Evolutionary conservation across 2,329 filamentous ascomycete genomes (phyloP), one percentile per base, ranked within the genome.

Genomic region (Aspergillus tanneri): DNA sequence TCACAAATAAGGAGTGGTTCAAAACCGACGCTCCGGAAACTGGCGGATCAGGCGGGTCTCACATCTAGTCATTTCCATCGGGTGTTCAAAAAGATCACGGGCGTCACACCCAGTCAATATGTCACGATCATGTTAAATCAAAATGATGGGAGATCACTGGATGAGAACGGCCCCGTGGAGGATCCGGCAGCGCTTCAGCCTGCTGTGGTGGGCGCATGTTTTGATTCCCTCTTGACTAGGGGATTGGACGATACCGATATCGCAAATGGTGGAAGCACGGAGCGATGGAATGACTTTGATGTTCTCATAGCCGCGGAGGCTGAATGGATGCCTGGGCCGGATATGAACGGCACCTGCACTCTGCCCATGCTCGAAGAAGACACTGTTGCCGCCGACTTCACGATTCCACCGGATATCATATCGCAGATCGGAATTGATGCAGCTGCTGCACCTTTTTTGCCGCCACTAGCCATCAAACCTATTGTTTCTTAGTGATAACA

Each of bases 61-160:
- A 78, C 77, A 14, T 68, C 76, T 19, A 72, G 77, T 52, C 77
- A 81, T 61, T 77, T 81, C 52, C 77, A 79, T 60, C 75, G 77
- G 21, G 72, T 79, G 25, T 81, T 81, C 58, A 81, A 79, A 60
- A 74, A 74, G 47, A 69, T 70, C 12, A 72, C 69, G 41, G 77
- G 78, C 22, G 56, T 77, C 16, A 80, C 78, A 39, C 78, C 78
- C 2, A 75, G 73, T 16, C 66, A 66, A 49, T 72, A 69, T 60
- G 58, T 57, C 14, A 49, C 23, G 27, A 52, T 18, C 49, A 46
- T 46, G 14, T 19, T 46, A 41, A 30, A 32, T 16, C 25, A 16
- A 14, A 12, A 25, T 35, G 12, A 19, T 8, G 27, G 8, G 44
- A 42, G 22, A 9, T 6, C 30, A 18, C 25, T 27, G 16, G 40